A percentile compares a stretch with the other conserved stretches of the same genome.
Conservation (phyloP, 179 eudicot genomes). For the Dionaea muscipula region DNA sequence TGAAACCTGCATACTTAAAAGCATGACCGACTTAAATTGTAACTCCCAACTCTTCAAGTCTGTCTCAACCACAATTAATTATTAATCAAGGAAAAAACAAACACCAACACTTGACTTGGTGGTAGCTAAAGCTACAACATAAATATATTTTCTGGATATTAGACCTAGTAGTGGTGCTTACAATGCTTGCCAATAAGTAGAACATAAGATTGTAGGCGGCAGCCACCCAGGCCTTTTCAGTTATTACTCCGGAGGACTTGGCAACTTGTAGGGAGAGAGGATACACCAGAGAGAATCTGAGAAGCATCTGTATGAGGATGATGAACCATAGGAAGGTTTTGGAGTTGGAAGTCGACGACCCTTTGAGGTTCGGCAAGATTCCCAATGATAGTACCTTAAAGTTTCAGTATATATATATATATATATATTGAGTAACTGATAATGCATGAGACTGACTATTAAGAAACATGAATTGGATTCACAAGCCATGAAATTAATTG, state of each 20-base stretch:
- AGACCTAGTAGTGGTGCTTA: conserved; percentile 30
- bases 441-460: background rate
- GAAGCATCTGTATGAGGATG: conserved; percentile 45
- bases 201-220: conserved; percentile 66
- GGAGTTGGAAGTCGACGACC: conserved; percentile 39
- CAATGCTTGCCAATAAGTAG: conserved; percentile 64
- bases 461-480: background rate
- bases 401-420: too few species aligned
- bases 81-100: background rate
- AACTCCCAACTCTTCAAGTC: too few species aligned
- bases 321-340: conserved; percentile 35
- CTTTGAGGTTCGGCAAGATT: conserved; percentile 36
- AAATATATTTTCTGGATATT: too few species aligned
- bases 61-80: background rate
- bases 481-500: too few species aligned
- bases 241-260: conserved; percentile 50
- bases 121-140: too few species aligned
- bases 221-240: conserved; percentile 68
- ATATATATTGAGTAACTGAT: too few species aligned
- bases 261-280: conserved; percentile 51
- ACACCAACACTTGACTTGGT: too few species aligned
- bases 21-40: background rate
- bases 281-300: conserved; percentile 39
- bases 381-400: conserved; percentile 46
- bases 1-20: conserved; percentile 26